Base-by-base conservation (phyloP, 441 rosid genomes). In the Gossypium davidsonii region DNA sequence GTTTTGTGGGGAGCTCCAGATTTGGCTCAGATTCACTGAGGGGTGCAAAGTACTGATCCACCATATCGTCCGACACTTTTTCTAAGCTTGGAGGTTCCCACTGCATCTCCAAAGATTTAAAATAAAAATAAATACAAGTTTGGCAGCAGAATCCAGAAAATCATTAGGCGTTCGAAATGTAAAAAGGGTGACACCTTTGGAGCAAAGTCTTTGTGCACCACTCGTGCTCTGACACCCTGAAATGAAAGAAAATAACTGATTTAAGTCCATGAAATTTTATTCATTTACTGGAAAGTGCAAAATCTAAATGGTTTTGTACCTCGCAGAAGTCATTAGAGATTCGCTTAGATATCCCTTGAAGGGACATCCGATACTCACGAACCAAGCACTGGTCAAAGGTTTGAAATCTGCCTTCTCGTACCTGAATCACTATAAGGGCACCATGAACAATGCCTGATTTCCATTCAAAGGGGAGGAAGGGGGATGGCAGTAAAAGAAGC, bases 51-150 rank as follows among this genome's bases (percentile, higher is more conserved):
- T 92, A 95, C 9, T 49, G 77, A 71, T 95, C 96, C 71, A 95
- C 92, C 98, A 95, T 91, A 82, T 91, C 96, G 14, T 83, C 77
- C 0, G 96, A 65, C 57, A 95, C 97, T 46, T 84, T 81, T 63
- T 86, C 91, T 86, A 95, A 76, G 48, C 78, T 82, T 21, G 94
- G 88, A 59, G 99, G 97, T 79, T 86, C 81, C 97, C 99, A 92
- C 97, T 92, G 87, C 87, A 84, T 34, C 21, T 73, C 42, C 57
- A 14, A 15, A 59, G 21, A 64, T 53, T 20, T 3, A 34, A 37
- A 37, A 39, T 53, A 25, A 46, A 12, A 6, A n/a, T 60, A 39
- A 8, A 39, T 39, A 39, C 48, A 14, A 39, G 9, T 42, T 57
- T 2, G 25, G 18, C 17, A 28, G 23, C 74, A 58, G 26, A 23